Conservation (phyloP, 1,284 basidiomycete genomes). For the Apiotrichum laibachii region DNA sequence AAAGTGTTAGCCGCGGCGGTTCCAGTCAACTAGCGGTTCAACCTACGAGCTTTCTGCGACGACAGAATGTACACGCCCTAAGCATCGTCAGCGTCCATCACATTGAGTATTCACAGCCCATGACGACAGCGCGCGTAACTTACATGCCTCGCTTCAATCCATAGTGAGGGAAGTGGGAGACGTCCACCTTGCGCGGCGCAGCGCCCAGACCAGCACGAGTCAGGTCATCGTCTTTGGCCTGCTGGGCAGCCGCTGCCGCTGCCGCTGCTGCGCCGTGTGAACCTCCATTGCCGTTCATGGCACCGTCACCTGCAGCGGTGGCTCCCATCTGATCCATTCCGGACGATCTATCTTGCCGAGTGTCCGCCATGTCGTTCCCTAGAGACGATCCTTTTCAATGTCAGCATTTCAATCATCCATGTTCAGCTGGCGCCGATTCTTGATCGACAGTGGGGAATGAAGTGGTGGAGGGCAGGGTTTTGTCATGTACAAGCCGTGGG, state of each 20-base stretch:
- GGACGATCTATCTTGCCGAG: too few species aligned
- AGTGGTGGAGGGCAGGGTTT: too few species aligned
- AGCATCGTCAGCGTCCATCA: background rate
- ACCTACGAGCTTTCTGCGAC: conserved; percentile 41
- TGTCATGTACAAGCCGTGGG: too few species aligned
- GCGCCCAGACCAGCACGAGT: conserved; percentile 2
- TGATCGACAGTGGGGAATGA: too few species aligned
- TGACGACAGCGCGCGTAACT: background rate
- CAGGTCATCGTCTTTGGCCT: conserved; percentile 5
- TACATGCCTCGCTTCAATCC: conserved; percentile 23
- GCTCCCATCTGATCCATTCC: too few species aligned
- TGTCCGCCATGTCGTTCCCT: too few species aligned
- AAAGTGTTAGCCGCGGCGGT: conserved; percentile 11
- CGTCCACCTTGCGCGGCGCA: conserved; percentile 17
- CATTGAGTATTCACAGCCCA: background rate
- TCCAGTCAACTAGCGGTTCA: background rate
- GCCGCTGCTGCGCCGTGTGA: too few species aligned
- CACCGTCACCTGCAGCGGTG: too few species aligned
- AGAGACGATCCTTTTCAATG: too few species aligned
- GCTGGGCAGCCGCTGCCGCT: background rate
- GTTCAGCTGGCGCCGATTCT: too few species aligned
- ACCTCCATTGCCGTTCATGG: too few species aligned
- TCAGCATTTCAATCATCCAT: too few species aligned
- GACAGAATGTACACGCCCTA: conserved; percentile 44
- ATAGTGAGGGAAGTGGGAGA: conserved; percentile 24